phyloP scores from a whole-genome alignment of 805 yeast genomes.

The Candida coleopterorum region DNA sequence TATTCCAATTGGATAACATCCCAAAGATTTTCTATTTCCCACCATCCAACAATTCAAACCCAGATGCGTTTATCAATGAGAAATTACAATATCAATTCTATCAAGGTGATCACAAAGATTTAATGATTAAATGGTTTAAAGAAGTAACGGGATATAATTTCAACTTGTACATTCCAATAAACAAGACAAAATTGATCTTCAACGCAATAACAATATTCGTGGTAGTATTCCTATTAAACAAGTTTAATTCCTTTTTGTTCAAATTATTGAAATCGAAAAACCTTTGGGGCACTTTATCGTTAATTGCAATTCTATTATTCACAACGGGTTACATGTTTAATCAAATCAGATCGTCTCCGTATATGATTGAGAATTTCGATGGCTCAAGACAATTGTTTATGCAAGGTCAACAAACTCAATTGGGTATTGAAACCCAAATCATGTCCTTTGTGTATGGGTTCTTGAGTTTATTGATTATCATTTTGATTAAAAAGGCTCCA shows the following conservation, averaged over 20 bases:
- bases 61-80: conserved; percentile 23
- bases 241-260: conserved; percentile 27
- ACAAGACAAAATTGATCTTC: conserved; percentile 25
- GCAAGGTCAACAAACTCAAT: conserved; percentile 70
- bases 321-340: conserved; percentile 93
- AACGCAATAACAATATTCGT: conserved; percentile 24
- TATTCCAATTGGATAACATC: conserved; percentile 59
- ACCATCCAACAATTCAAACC: conserved; percentile 40
- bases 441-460: conserved; percentile 69
- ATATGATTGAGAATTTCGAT: conserved; percentile 42
- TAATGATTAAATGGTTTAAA: conserved; percentile 33
- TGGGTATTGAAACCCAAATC: conserved; percentile 86
- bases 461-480: conserved; percentile 55
- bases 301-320: conserved; percentile 65
- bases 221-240: conserved; percentile 20
- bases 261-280: conserved; percentile 45
- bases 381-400: conserved; percentile 36
- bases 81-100: conserved; percentile 42
- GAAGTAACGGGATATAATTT: conserved; percentile 30
- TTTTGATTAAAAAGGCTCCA: conserved; percentile 57
- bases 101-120: conserved; percentile 39
- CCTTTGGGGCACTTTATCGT: conserved; percentile 68
- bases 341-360: conserved; percentile 70
- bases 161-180: conserved; percentile 35
- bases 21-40: conserved; percentile 68